A percentile compares a stretch with the other conserved stretches of the same genome.
Evolutionary conservation across 2,329 filamentous ascomycete genomes (phyloP).

Genomic region (Cytospora chrysosperma): DNA sequence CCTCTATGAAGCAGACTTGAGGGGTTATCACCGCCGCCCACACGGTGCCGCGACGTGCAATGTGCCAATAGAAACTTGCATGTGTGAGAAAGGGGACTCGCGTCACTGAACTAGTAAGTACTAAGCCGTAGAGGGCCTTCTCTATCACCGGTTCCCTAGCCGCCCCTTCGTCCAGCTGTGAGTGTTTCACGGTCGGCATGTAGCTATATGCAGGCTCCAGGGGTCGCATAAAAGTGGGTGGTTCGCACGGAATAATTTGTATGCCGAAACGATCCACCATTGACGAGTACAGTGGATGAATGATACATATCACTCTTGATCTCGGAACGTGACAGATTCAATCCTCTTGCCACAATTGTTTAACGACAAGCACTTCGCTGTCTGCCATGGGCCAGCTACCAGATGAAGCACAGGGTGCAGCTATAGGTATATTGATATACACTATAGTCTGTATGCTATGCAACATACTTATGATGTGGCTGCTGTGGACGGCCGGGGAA

Average conservation of each 20-base stretch:
- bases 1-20: too few species aligned
- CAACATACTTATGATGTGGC: slow-evolving; percentile 16
- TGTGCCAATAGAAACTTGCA: not conserved
- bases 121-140: not conserved
- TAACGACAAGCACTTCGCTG: not conserved
- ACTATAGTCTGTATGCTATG: slow-evolving; percentile 8
- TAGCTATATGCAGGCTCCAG: not conserved
- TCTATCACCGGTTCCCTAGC: too few species aligned
- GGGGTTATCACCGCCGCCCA: too few species aligned
- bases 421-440: slow-evolving; percentile 7
- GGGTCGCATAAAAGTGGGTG: not conserved
- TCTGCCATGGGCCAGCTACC: slow-evolving; percentile 15
- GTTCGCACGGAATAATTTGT: not conserved
- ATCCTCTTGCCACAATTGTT: not conserved
- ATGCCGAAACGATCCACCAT: slow-evolving; percentile 32
- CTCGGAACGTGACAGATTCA: not conserved
- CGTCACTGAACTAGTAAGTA: too few species aligned
- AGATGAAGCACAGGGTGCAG: not conserved
- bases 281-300: not conserved
- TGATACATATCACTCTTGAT: not conserved
- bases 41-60: too few species aligned
- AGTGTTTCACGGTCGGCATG: not conserved
- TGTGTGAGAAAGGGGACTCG: not conserved
- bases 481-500: slow-evolving; percentile 11
- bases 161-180: not conserved